These are phyloP conservation scores for Lagenidium sp. DNA, from an alignment of 352 stramenopile genomes.

Conservation along the genomic window DNA sequence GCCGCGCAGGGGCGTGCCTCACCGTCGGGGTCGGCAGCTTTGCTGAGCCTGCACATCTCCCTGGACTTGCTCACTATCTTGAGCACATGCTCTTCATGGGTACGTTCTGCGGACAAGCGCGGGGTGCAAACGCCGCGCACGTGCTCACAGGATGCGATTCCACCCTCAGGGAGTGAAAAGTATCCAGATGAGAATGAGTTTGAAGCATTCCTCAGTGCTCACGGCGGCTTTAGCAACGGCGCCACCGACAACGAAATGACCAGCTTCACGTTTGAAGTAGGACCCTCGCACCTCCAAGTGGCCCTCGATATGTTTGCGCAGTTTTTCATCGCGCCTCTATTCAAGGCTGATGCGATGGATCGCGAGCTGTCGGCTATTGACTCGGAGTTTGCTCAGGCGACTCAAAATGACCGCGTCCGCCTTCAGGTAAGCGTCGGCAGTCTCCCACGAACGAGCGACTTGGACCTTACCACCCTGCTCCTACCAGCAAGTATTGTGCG, in stretches of 20 bases:
- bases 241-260: constrained; percentile 78
- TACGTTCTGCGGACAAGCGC: constrained; percentile 5
- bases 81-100: constrained; percentile 97
- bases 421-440: no score
- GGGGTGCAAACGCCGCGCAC: no score
- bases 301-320: constrained; percentile 79
- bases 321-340: constrained; percentile 80
- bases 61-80: constrained; percentile 83
- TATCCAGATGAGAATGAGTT: constrained; percentile 86
- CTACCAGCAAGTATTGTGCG: constrained; percentile 26
- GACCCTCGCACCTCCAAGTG: constrained; percentile 15
- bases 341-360: constrained; percentile 29
- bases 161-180: constrained; percentile 34
- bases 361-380: constrained; percentile 53
- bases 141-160: no score
- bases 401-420: constrained; percentile 20
- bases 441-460: no score
- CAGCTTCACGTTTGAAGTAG: constrained; percentile 81
- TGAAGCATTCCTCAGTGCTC: constrained; percentile 48
- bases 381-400: constrained; percentile 38
- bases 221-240: constrained; percentile 75
- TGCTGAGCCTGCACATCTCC: constrained; percentile 16
- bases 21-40: constrained; percentile 25
- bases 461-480: no score
- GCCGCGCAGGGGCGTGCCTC: constrained; percentile 18